Conservation (phyloP, 805 yeast species). For the Kodamaea hsintzibuensis region DNA sequence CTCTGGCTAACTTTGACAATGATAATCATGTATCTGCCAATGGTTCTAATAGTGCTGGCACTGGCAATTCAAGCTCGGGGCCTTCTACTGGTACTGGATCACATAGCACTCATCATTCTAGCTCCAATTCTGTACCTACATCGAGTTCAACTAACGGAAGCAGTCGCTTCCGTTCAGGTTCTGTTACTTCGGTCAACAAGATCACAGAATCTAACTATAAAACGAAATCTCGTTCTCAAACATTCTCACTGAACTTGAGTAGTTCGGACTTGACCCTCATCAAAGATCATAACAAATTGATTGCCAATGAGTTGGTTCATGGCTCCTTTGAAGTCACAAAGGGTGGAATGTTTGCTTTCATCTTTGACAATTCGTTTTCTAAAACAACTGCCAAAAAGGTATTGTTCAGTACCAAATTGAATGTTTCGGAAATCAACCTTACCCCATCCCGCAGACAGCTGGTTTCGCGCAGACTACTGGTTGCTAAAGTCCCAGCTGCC, state of each 20-base stretch:
- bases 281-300: constrained; percentile 54
- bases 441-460: constrained; percentile 4
- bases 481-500: constrained; percentile 15
- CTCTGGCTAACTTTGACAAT: constrained; percentile 2
- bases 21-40: neutral
- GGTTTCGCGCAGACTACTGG: constrained; percentile 1
- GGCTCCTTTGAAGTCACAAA: constrained; percentile 60
- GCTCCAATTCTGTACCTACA: constrained; percentile 33
- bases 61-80: neutral
- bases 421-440: neutral
- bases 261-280: constrained; percentile 49
- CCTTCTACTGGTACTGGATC: neutral
- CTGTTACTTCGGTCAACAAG: constrained; percentile 35
- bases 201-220: constrained; percentile 34
- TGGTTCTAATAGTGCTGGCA: constrained; percentile 19
- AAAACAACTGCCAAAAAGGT: constrained; percentile 82
- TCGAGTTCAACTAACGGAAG: neutral
- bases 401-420: constrained; percentile 51
- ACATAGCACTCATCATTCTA: constrained; percentile 21
- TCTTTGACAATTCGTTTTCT: constrained; percentile 89
- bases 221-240: constrained; percentile 36
- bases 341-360: constrained; percentile 80
- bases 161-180: constrained; percentile 25
- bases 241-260: constrained; percentile 40
- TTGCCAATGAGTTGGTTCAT: constrained; percentile 59